Evolutionary conservation across 1,284 basidiomycete genomes (phyloP), one percentile per base, ranked within the genome.

Genomic region (Pseudomicrostroma phylloplanum): DNA sequence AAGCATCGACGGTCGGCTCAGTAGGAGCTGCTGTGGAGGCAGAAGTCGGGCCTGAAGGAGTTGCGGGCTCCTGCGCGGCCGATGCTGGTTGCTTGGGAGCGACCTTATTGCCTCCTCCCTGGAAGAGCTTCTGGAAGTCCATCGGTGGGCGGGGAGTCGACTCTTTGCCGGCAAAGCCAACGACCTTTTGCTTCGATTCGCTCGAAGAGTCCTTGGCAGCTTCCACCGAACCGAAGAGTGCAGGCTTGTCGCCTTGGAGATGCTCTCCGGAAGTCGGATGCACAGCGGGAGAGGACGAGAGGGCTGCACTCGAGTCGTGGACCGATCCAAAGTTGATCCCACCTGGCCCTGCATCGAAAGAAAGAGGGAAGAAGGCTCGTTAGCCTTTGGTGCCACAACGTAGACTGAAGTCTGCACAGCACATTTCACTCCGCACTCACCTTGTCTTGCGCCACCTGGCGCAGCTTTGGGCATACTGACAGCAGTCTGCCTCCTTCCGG

Each of bases 141-240:
- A 79, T 60, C 59, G 42, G 68, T 66, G 19, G 81, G 21, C 78
- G 81, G 46, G 82, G 74, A 49, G 92, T 85, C 54, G 86, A 86
- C 48, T 69, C 64, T 64, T 68, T 58, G 62, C 66, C 63, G 21
- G 63, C 63, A 54, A 76, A 72, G 13, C 71, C 72, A 46, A 74
- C 68, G 62, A 70, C 72, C 64, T 74, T 77, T 61, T 72, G 69
- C 43, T 66, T 73, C n/a, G 73, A 66, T 36, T 64, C 63, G 39
- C 70, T 58, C 40, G 71, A 72, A 9, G 30, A 36, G 30, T 36
- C 30, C 17, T 67, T 60, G 25, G 79, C 73, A 36, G 76, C 65
- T 25, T 54, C 51, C 13, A 78, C 70, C 23, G 70, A 71, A 39
- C 80, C 80, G 66, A 81, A 81, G 6, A 72, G 72, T 62, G 79